Evolutionary conservation across 23 red algal species (phyloP), one percentile per base, ranked within the genome.

Genomic region (Gracilariopsis chorda): DNA sequence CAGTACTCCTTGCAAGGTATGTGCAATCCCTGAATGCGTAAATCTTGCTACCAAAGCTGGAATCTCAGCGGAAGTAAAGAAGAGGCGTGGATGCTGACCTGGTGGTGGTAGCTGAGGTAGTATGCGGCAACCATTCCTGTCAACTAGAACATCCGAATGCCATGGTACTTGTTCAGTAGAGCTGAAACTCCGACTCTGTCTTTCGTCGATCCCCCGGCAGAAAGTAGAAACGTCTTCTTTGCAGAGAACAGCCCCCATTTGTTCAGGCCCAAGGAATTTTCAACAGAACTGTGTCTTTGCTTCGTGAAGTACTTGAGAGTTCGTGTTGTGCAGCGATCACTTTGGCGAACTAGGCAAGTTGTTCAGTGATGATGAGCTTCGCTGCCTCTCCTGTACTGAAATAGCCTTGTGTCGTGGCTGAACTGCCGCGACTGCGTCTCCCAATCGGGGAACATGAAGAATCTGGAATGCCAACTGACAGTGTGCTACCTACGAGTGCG

Each of bases 41-140:
- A 92, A 84, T 21, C 78, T 77, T 2, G 80, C 71, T 4, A 94
- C 3, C 16, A 94, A 53, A 0, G 46, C 33, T 42, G 91, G 91
- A 10, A 94, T 78, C 1, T 94, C 91, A 32, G 56, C 81, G 56
- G 47, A 41, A 20, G 91, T 87, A 47, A 86, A 86, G 21, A 87
- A 85, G 16, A 94, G 72, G 21, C 91, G 91, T 25, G 91, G 91
- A 64, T 94, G 91, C 27, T 78, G 37, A 32, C 91, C 91, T 17
- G 80, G 71, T 5, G 91, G 81, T 1, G 91, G 91, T 14, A 80
- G 70, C 63, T 63, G 21, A 3, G 47, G 37, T 80, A 94, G 87
- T 39, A 65, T 85, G 1, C 91, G 41, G 42, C 80, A 85, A 10
- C 91, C 91, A 40, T 86, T 85, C 44, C 42, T 77, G 60, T 94